phyloP scores from a whole-genome alignment of 768 basidiomycete species.

The Dictyophora rubrovolvata region DNA sequence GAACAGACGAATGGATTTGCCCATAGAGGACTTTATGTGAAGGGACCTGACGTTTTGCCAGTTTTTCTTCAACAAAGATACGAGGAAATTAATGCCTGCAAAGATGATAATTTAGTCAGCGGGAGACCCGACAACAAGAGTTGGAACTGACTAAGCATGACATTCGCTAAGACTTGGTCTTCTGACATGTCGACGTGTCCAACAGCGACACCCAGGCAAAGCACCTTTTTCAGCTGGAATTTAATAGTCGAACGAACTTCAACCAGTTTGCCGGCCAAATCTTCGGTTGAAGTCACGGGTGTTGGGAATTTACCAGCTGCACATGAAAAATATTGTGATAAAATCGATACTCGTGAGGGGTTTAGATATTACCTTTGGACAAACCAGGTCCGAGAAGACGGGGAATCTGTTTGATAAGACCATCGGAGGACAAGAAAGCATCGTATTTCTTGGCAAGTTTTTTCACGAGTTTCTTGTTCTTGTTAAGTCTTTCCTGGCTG shows the following conservation, averaged over 20 bases:
- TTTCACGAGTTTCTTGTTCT: constrained; percentile 99
- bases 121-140: constrained; percentile 5
- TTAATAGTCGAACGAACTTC: constrained; percentile 99
- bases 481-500: constrained; percentile 67
- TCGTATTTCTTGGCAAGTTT: constrained; percentile 99
- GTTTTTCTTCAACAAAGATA: constrained; percentile 98
- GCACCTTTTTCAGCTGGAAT: constrained; percentile 99
- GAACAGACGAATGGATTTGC: constrained; percentile 93
- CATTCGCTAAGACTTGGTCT: constrained; percentile 92
- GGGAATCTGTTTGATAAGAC: constrained; percentile 98
- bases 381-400: constrained; percentile 99
- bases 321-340: neutral
- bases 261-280: constrained; percentile 78
- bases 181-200: constrained; percentile 97
- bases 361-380: constrained; percentile 68
- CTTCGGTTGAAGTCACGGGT: constrained; percentile 87
- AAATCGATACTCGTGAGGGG: neutral
- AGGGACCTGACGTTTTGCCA: constrained; percentile 99
- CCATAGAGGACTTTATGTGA: constrained; percentile 99
- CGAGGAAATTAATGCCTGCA: constrained; percentile 96
- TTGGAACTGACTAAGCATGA: constrained; percentile 76
- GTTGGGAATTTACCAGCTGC: constrained; percentile 98
- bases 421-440: constrained; percentile 94
- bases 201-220: constrained; percentile 97
- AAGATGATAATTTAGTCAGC: neutral